phyloP scores from a whole-genome alignment of 257 asterid species.

The Nicotiana paniculata region DNA sequence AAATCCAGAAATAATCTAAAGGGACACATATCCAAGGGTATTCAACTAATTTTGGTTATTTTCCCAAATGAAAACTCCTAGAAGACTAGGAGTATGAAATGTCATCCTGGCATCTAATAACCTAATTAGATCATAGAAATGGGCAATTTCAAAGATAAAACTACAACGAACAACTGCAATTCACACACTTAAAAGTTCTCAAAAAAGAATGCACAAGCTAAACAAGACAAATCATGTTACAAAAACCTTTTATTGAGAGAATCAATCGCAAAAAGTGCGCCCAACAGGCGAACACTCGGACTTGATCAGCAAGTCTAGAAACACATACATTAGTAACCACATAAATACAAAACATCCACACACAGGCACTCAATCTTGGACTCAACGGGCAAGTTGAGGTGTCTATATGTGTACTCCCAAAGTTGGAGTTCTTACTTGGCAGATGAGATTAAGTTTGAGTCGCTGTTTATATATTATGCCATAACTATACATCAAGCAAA shows the following conservation, averaged over 20 bases:
- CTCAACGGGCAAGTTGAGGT: too few species aligned
- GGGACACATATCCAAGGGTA: not conserved
- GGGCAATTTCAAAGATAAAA: not conserved
- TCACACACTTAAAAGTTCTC: not conserved
- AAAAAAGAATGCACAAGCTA: not conserved
- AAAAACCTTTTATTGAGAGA: not conserved
- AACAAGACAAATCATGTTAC: not conserved
- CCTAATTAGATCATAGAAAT: not conserved
- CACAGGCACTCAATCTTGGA: too few species aligned
- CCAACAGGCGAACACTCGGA: not conserved
- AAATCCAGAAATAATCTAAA: not conserved
- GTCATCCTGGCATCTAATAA: not conserved
- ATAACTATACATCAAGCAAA: not conserved
- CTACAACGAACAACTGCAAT: not conserved
- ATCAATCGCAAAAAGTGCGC: slow-evolving; percentile 1
- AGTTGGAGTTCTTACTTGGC: too few species aligned
- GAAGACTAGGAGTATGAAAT: not conserved
- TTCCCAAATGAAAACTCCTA: not conserved
- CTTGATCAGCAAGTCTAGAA: slow-evolving; percentile 6
- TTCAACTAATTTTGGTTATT: not conserved
- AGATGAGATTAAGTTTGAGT: too few species aligned
- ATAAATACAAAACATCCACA: not conserved
- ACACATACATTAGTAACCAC: slow-evolving; percentile 11
- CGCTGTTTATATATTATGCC: not conserved
- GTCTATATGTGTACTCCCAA: too few species aligned